phyloP scores from a whole-genome alignment of 768 basidiomycete genomes.

The Tylopilus felleus region DNA sequence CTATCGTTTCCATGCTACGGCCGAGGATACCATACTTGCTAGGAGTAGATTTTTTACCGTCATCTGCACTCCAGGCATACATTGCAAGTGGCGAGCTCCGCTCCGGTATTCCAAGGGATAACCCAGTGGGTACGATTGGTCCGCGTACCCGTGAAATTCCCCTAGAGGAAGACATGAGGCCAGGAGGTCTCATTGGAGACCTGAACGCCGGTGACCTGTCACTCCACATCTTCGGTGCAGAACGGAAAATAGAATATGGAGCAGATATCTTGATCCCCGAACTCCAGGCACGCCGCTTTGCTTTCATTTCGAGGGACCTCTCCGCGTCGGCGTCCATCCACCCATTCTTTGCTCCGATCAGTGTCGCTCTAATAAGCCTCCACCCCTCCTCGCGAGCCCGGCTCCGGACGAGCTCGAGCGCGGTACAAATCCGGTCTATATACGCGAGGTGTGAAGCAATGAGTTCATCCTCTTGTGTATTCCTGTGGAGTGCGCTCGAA shows the following conservation, averaged over 20 bases:
- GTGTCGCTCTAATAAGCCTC: conserved; percentile 34
- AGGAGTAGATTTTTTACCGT: conserved; percentile 25
- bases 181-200: conserved; percentile 18
- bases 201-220: neutral
- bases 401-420: conserved; percentile 40
- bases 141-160: conserved; percentile 5
- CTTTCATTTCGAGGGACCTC: conserved; percentile 50
- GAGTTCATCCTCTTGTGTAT: conserved; percentile 9
- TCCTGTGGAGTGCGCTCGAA: conserved; percentile 1
- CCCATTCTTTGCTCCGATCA: conserved; percentile 19
- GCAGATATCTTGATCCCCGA: conserved; percentile 44
- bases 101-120: conserved; percentile 50
- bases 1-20: conserved; percentile 11
- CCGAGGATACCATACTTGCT: conserved; percentile 20
- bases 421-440: conserved; percentile 39
- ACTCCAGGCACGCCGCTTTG: conserved; percentile 65
- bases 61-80: conserved; percentile 38
- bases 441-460: conserved; percentile 14
- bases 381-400: conserved; percentile 41
- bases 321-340: conserved; percentile 29
- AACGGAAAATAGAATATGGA: conserved; percentile 14
- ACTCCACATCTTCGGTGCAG: conserved; percentile 16
- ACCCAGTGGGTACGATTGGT: conserved; percentile 31
- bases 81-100: conserved; percentile 49
- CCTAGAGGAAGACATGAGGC: conserved; percentile 9